These are phyloP conservation scores for Myriosclerotinia curreyana DNA, from an alignment of 2,329 filamentous ascomycete species.

Conservation along the genomic window DNA sequence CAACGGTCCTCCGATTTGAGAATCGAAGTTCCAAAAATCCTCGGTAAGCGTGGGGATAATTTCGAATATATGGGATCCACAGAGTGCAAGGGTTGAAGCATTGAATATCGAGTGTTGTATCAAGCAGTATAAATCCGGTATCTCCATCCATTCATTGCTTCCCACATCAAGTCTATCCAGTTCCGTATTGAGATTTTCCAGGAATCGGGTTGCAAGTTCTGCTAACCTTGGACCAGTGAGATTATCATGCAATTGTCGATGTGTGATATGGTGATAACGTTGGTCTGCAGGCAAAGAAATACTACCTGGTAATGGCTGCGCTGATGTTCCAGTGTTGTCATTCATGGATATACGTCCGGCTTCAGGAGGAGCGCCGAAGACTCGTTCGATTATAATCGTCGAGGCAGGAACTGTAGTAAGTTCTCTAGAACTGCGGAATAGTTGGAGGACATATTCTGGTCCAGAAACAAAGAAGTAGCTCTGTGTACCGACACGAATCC, in stretches of 20 bases:
- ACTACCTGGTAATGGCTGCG: slow-evolving; percentile 25
- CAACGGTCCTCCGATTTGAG: slow-evolving; percentile 28
- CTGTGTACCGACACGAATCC: slow-evolving; percentile 24
- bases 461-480: slow-evolving; percentile 30
- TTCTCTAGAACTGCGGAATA: slow-evolving; percentile 28
- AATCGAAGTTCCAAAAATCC: slow-evolving; percentile 39
- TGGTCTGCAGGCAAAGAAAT: slow-evolving; percentile 25
- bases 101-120: slow-evolving; percentile 33
- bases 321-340: slow-evolving; percentile 27
- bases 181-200: slow-evolving; percentile 23
- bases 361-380: slow-evolving; percentile 27
- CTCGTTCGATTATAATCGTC: slow-evolving; percentile 14
- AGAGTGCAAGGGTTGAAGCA: slow-evolving; percentile 33
- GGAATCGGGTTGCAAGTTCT: slow-evolving; percentile 24
- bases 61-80: slow-evolving; percentile 34
- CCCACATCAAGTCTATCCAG: slow-evolving; percentile 20
- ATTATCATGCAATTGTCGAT: slow-evolving; percentile 24
- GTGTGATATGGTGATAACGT: slow-evolving; percentile 25
- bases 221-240: slow-evolving; percentile 25
- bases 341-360: slow-evolving; percentile 4
- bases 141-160: slow-evolving; percentile 26
- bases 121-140: slow-evolving; percentile 35
- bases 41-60: slow-evolving; percentile 32
- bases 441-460: slow-evolving; percentile 23
- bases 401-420: slow-evolving; percentile 24